phyloP scores from a whole-genome alignment of 1,284 basidiomycete species.

The Inonotus obliquus region DNA sequence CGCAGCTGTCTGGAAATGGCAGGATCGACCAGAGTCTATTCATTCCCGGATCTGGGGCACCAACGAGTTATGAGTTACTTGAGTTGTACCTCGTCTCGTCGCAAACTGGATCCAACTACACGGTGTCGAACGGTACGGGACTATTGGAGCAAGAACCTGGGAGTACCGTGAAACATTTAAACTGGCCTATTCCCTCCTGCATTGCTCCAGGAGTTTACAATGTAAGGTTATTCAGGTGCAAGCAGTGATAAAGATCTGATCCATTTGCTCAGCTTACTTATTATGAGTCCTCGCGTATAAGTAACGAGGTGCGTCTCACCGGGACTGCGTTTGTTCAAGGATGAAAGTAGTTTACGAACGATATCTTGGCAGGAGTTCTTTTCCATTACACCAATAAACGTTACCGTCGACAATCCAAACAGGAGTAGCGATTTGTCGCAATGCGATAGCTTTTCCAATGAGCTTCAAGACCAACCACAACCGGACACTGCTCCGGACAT shows the following conservation, averaged over 20 bases:
- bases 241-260: neutral
- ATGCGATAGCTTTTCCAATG: constrained; percentile 26
- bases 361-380: constrained; percentile 28
- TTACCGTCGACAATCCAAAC: constrained; percentile 35
- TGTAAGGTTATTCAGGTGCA: constrained; percentile 28
- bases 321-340: neutral
- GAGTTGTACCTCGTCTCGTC: constrained; percentile 47
- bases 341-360: neutral
- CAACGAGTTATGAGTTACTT: constrained; percentile 39
- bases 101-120: constrained; percentile 38
- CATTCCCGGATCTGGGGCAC: constrained; percentile 33
- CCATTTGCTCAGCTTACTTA: constrained; percentile 39
- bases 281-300: constrained; percentile 41
- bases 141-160: constrained; percentile 38
- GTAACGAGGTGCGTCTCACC: constrained; percentile 24
- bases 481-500: constrained; percentile 25
- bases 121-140: constrained; percentile 38
- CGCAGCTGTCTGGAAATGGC: constrained; percentile 43
- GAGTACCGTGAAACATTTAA: constrained; percentile 45
- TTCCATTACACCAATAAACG: constrained; percentile 40
- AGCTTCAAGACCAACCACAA: constrained; percentile 36
- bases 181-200: constrained; percentile 41
- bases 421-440: constrained; percentile 9
- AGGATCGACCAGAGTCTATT: constrained; percentile 33
- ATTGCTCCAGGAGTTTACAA: constrained; percentile 45